These are phyloP conservation scores for Leccinum ponderosum DNA, from an alignment of 1,284 basidiomycete species.

Conservation along the genomic window DNA sequence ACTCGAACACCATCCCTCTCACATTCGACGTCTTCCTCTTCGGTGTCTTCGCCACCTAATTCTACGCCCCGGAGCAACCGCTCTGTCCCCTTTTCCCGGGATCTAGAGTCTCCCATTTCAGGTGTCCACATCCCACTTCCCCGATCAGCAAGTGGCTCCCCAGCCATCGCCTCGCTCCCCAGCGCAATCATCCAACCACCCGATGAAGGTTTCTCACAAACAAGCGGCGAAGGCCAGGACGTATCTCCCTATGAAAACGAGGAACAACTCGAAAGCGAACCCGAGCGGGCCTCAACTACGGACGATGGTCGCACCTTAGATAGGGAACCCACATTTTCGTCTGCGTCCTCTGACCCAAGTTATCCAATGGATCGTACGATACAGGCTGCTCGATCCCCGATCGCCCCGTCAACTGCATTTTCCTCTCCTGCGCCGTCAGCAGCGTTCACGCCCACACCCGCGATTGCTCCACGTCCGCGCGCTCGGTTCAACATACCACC, in stretches of 20 bases:
- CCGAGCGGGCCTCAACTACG: constrained; percentile 21
- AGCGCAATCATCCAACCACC: constrained; percentile 26
- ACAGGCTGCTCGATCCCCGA: constrained; percentile 22
- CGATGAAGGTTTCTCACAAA: constrained; percentile 15
- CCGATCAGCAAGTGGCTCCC: constrained; percentile 54
- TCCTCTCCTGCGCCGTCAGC: constrained; percentile 50
- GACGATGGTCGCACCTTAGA: constrained; percentile 29
- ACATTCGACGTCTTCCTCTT: constrained; percentile 60
- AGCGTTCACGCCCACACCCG: constrained; percentile 65
- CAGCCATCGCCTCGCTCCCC: constrained; percentile 35
- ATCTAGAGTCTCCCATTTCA: constrained; percentile 47
- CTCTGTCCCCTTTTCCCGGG: constrained; percentile 42
- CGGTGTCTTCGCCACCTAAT: constrained; percentile 57
- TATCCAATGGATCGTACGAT: constrained; percentile 28
- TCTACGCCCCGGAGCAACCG: constrained; percentile 62
- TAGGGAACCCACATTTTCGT: constrained; percentile 68
- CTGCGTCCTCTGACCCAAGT: constrained; percentile 43
- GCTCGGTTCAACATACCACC: constrained; percentile 57
- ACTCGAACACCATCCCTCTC: constrained; percentile 74
- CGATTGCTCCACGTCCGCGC: constrained; percentile 55
- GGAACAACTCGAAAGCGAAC: constrained; percentile 21
- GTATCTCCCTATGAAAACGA: constrained; percentile 4
- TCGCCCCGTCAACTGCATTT: constrained; percentile 31
- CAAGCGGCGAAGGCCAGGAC: constrained; percentile 16
- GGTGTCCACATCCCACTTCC: constrained; percentile 55